phyloP scores from a whole-genome alignment of 2,329 filamentous ascomycete species.

The Ophiostoma novo-ulmi region DNA sequence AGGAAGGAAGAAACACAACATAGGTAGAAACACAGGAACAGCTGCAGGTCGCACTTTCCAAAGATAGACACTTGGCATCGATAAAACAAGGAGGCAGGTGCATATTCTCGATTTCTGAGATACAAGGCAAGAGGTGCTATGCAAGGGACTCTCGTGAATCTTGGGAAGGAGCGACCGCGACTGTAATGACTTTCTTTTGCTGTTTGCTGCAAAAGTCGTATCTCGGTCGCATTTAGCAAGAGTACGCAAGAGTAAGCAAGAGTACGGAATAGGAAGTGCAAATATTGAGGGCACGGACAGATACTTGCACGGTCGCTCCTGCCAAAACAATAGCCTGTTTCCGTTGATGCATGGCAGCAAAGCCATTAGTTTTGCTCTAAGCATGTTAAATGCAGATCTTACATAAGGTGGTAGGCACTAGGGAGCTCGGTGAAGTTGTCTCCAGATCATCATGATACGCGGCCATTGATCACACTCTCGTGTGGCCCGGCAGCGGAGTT shows the following conservation, averaged over 20 bases:
- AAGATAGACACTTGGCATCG: background rate
- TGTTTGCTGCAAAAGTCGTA: background rate
- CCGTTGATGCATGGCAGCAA: background rate
- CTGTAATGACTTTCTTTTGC: background rate
- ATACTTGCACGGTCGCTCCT: background rate
- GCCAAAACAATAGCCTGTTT: constrained; percentile 9
- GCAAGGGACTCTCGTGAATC: background rate
- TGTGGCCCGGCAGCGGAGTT: background rate
- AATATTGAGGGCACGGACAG: constrained; percentile 4
- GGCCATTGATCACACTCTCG: background rate
- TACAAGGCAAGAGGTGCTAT: background rate
- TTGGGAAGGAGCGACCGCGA: background rate
- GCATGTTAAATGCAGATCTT: background rate
- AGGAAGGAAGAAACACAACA: background rate
- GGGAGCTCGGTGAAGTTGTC: background rate
- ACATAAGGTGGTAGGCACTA: background rate
- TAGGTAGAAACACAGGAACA: too few species aligned
- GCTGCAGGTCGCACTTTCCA: background rate
- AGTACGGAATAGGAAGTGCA: background rate
- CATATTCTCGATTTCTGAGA: background rate
- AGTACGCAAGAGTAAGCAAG: background rate
- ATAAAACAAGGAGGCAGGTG: background rate
- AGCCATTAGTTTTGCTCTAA: background rate
- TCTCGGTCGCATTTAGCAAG: background rate
- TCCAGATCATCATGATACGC: background rate